Percentiles rank a stretch among this genome's conserved stretches.
These are phyloP conservation scores for Globisporangium paroecandrum DNA, from an alignment of 352 stramenopile genomes.

Conservation along the genomic window DNA sequence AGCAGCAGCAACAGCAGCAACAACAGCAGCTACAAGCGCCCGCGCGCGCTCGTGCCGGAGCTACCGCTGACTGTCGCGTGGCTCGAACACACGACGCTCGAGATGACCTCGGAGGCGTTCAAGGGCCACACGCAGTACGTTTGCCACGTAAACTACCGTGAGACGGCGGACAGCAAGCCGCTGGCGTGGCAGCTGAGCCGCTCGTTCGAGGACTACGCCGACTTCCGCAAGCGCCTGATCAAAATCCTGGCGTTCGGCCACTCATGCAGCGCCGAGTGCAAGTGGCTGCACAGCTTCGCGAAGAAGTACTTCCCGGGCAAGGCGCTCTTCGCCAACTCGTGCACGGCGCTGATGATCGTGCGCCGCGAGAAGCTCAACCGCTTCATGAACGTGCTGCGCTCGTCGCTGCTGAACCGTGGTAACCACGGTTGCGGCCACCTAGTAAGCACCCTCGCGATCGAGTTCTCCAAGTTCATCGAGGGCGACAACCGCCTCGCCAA, in stretches of 20 bases:
- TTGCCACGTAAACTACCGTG: constrained; percentile 7
- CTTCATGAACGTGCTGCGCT: constrained; percentile 33
- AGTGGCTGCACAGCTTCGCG: constrained; percentile 60
- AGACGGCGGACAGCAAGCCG: background rate
- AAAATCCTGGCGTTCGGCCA: constrained; percentile 51
- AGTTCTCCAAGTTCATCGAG: constrained; percentile 22
- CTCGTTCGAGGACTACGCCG: constrained; percentile 41
- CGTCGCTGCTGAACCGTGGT: constrained; percentile 30
- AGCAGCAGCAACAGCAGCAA: background rate
- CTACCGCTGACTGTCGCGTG: constrained; percentile 9
- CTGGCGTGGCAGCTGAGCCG: background rate
- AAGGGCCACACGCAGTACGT: constrained; percentile 11
- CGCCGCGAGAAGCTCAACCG: constrained; percentile 25
- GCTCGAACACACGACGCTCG: constrained; percentile 11
- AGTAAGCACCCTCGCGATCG: constrained; percentile 25
- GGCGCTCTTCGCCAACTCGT: constrained; percentile 21
- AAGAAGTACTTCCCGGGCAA: constrained; percentile 59
- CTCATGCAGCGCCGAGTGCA: constrained; percentile 55
- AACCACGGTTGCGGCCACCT: constrained; percentile 38
- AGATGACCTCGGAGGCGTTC: constrained; percentile 6
- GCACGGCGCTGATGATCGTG: constrained; percentile 5
- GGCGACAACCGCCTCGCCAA: constrained; percentile 1
- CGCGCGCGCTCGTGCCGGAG: background rate
- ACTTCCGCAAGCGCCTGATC: constrained; percentile 44
- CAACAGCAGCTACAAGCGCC: constrained; percentile 8